Percentiles rank a stretch among this genome's conserved stretches.
Conservation (phyloP, 768 basidiomycete genomes). For the Ramaria sp. region DNA sequence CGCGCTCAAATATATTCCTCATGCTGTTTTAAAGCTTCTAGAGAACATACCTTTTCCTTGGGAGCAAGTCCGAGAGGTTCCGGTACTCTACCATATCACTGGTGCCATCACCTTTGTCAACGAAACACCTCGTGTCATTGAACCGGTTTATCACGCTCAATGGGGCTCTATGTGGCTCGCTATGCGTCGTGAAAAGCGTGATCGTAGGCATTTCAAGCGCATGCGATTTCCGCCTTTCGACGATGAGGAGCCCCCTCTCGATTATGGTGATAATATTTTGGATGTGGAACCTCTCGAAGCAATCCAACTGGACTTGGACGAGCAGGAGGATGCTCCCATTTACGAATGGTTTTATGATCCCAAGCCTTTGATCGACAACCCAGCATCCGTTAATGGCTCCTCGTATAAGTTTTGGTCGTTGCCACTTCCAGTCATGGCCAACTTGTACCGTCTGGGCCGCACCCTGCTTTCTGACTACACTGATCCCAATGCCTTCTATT, state of each 20-base stretch:
- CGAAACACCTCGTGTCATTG: slow-evolving; percentile 92
- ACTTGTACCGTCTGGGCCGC: slow-evolving; percentile 89
- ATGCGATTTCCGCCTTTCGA: slow-evolving; percentile 99
- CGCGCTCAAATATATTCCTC: slow-evolving; percentile 96
- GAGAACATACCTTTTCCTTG: slow-evolving; percentile 97
- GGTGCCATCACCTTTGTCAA: slow-evolving; percentile 99
- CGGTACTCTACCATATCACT: slow-evolving; percentile 96
- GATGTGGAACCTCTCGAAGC: slow-evolving; percentile 97
- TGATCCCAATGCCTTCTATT: slow-evolving; percentile 82
- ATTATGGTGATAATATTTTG: slow-evolving; percentile 97
- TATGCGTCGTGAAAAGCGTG: slow-evolving; percentile 97
- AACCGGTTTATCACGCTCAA: slow-evolving; percentile 96
- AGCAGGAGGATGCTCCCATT: slow-evolving; percentile 84
- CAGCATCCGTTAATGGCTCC: slow-evolving; percentile 77
- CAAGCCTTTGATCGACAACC: slow-evolving; percentile 83
- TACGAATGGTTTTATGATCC: slow-evolving; percentile 99
- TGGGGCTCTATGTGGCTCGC: slow-evolving; percentile 99
- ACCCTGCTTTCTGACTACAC: slow-evolving; percentile 89
- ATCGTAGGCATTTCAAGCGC: slow-evolving; percentile 97
- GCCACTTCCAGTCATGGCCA: slow-evolving; percentile 90
- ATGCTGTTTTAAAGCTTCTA: slow-evolving; percentile 97
- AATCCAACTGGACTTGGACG: slow-evolving; percentile 91
- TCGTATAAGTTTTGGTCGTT: slow-evolving; percentile 93
- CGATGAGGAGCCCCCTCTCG: slow-evolving; percentile 97
- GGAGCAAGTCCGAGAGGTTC: slow-evolving; percentile 99